Percentiles rank a stretch among this genome's conserved stretches.
phyloP scores from a whole-genome alignment of 495 filamentous ascomycete species.

The Achaetomiella virescens region DNA sequence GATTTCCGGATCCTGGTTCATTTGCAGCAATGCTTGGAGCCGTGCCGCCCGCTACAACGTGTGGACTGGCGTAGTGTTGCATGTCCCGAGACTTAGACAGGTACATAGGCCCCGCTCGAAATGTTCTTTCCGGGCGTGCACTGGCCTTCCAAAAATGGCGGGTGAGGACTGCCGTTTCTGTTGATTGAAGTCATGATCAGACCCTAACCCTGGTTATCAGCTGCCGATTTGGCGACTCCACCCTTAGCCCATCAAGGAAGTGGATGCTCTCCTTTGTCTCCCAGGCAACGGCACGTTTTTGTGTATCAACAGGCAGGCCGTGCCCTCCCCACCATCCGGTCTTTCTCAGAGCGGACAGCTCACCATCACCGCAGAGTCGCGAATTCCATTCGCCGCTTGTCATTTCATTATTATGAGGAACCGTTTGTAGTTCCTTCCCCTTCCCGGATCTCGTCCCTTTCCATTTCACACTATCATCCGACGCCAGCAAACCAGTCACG shows the following conservation, averaged over 20 bases:
- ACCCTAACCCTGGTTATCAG: conserved; percentile 5
- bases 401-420: conserved; percentile 15
- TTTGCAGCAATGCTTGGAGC: no score
- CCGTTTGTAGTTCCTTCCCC: conserved; percentile 15
- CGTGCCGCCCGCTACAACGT: no score
- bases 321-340: conserved; percentile 12
- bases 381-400: neutral
- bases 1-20: no score
- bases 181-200: neutral
- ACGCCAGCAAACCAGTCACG: conserved; percentile 5
- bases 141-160: no score
- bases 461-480: conserved; percentile 2
- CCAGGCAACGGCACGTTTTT: conserved; percentile 22
- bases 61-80: no score
- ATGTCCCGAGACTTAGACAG: no score
- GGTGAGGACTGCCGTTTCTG: no score
- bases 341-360: conserved; percentile 9
- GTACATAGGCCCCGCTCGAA: no score
- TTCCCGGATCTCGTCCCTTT: neutral
- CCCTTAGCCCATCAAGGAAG: neutral
- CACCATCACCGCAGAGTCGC: conserved; percentile 14
- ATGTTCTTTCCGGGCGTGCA: no score
- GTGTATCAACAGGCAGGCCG: conserved; percentile 19
- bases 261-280: conserved; percentile 8
- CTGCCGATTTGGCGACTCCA: neutral